Percentiles rank a stretch among this genome's conserved stretches.
These are phyloP conservation scores for Trichocladium uniseriatum DNA, from an alignment of 495 filamentous ascomycete species.

Conservation along the genomic window DNA sequence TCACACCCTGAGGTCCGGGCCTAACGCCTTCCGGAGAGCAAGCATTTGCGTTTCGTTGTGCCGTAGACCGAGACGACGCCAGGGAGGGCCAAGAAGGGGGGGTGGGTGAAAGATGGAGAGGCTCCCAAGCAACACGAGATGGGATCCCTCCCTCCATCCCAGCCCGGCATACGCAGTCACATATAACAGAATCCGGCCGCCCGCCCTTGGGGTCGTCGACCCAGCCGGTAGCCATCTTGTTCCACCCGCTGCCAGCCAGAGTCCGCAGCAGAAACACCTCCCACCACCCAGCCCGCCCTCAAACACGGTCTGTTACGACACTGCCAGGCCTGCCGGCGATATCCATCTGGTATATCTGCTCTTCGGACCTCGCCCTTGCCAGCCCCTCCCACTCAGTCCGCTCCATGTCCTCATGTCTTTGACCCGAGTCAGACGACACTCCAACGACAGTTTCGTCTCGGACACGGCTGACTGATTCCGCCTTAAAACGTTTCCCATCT, in stretches of 20 bases:
- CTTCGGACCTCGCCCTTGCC: conserved; percentile 2
- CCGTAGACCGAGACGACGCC: no score
- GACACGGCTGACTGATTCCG: conserved; percentile 36
- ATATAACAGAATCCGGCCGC: conserved; percentile 8
- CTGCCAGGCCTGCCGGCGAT: background rate
- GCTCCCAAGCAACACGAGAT: background rate
- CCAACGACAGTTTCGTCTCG: conserved; percentile 29
- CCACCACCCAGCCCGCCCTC: conserved; percentile 8
- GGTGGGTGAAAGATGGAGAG: background rate
- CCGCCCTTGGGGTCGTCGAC: conserved; percentile 11
- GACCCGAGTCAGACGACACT: conserved; percentile 25
- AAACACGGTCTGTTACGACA: conserved; percentile 10
- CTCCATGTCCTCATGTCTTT: conserved; percentile 38
- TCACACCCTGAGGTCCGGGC: background rate
- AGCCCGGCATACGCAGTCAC: background rate
- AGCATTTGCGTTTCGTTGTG: background rate
- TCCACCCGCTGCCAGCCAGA: background rate
- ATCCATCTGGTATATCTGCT: conserved; percentile 8
- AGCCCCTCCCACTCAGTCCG: conserved; percentile 1
- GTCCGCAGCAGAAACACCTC: conserved; percentile 5
- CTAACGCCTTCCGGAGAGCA: background rate
- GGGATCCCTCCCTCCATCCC: background rate
- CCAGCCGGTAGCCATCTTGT: conserved; percentile 1
- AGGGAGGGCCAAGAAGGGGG: background rate
- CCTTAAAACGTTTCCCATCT: conserved; percentile 10